Base-by-base conservation (phyloP, 441 rosid genomes). In the Gossypium lobatum region DNA sequence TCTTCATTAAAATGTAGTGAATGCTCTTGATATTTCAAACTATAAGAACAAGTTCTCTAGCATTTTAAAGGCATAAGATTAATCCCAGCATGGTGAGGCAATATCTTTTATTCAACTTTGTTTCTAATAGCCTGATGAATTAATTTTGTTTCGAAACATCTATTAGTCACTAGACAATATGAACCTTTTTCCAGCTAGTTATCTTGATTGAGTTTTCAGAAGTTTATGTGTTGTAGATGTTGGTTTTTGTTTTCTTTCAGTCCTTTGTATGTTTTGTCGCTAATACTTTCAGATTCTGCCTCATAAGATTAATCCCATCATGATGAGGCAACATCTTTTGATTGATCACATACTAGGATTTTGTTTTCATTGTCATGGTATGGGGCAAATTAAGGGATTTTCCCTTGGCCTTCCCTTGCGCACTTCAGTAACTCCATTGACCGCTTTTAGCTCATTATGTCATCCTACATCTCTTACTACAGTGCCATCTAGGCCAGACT, bases 1-100 rank as follows among this genome's bases (percentile, higher is more conserved):
- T 26, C 18, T 26, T 26, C 46, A 34, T 31, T 74, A 65, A 58
- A 64, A 50, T 46, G 31, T 46, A 39, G 70, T 23, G 20, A 14
- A 46, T 45, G 70, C 39, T 68, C 69, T 75, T 75, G 18, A 26
- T 48, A 68, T 26, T 69, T 53, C 61, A 69, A 52, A 21, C 28
- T 46, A 13, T 48, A 66, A 52, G 25, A 1, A 14, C 60, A 17
- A 26, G 61, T 54, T n/a, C 20, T 70, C 62, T 31, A 42, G 48
- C 17, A 57, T 14, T n/a, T 50, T 50, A 26, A 57, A 45, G 5
- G 18, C 39, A 25, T 67, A 20, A 48, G 42, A 48, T 25, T 23
- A 46, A 66, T 13, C 58, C 71, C 71, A 23, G 13, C 71, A 13
- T 68, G 60, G 17, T 26, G 73, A 53, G 17, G 14, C 42, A 53